Base-by-base conservation (phyloP, 257 asterid species). In the Euphrasia confusa region DNA sequence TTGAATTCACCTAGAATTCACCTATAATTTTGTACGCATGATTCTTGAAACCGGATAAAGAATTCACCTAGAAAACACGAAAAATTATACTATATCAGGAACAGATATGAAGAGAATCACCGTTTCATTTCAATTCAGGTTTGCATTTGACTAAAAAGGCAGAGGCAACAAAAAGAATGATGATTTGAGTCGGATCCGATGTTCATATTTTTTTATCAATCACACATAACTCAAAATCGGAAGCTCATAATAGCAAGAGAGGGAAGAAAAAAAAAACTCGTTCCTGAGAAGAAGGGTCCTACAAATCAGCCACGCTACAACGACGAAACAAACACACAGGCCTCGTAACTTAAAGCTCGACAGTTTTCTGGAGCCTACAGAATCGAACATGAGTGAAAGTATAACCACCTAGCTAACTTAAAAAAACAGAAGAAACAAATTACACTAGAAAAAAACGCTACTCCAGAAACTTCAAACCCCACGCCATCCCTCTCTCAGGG, bases 401-500 rank as follows among this genome's bases (percentile, higher is more conserved):
- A 45, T 45, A 45, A 45, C 52, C 52, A 45, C 52, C 52, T 45
- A 45, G 7, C 17, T 12, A 45, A 14, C 9, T 13, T 12, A 45
- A 10, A 3, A 12, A 3, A 14, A 33, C 32, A 28, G 32, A 45
- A 49, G 35, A 70, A 48, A 50, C 79, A 67, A 47, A 70, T 66
- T 70, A 71, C 84, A 76, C 55, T 57, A 52, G 59, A 32, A 53
- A 21, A 21, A 21, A 58, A 65, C 61, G 61, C 73, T 32, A 68
- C 64, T 63, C 44, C 30, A 57, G 42, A 48, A 64, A 61, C 68
- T 58, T 60, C 62, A 67, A 73, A 67, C 73, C 62, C 70, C 59
- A 68, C 60, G 68, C 42, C 68, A 7, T 0, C 57, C 50, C 62
- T 7, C 64, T 82, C 75, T 80, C 73, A 74, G 32, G 63, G 65